Evolutionary conservation across 352 stramenopile species (phyloP), one percentile per base, ranked within the genome.

Genomic region (Labyrinthula sp.): DNA sequence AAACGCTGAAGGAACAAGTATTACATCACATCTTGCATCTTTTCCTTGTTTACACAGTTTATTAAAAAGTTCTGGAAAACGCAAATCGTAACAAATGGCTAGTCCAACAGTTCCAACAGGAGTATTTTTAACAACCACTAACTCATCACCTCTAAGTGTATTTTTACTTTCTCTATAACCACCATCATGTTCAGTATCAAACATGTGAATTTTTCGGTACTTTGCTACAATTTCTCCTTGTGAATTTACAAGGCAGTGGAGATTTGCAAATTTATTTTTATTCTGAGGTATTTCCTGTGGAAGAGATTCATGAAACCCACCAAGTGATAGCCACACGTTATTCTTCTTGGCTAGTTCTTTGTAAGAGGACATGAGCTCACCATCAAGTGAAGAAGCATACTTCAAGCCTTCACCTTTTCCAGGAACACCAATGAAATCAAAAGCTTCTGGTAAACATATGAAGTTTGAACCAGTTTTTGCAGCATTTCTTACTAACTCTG

Each of bases 171-270:
- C 73, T 38, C 71, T 38, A 12, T 74, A 45, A 20, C 58, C 54
- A 21, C 56, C 59, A 17, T 72, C 68, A 35, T 77, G 72, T 1
- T 57, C 57, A 9, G 79, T 67, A 58, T 83, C 71, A 47, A 83
- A 80, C 14, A 83, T 52, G 59, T 82, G 72, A 22, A 77, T 70
- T 52, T 83, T 83, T 21, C 62, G 62, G 47, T 83, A 83, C 1
- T 45, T 15, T 7, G 18, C 14, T 21, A 43, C 20, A 5, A 49
- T 10, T 8, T 49, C 33, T 18, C 43, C 43, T 2, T 3, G 3
- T n/a, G 6, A 10, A 8, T 50, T 20, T n/a, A 52, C 10, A 15
- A 52, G 30, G 18, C 17, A 27, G 23, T 52, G 43, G 7, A 35
- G 40, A 22, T 52, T 52, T 24, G 43, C 43, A 18, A 52, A 45